Base-by-base conservation (phyloP, 176 grass and related monocot genomes). In the Poa pratensis region DNA sequence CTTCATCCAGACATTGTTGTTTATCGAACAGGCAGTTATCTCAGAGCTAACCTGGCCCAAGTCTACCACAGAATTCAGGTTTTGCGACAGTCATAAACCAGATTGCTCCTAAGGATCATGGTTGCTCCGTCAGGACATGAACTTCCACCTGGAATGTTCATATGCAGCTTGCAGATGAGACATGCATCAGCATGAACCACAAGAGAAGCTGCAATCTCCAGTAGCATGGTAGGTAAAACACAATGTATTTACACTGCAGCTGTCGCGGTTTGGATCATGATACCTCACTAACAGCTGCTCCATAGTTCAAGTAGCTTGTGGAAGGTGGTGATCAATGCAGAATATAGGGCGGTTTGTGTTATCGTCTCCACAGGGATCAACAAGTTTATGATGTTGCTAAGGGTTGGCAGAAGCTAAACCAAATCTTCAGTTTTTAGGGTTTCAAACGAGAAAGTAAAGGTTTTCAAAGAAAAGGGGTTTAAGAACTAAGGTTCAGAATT, bases 41-140 rank as follows among this genome's bases (percentile, higher is more conserved):
- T 64, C 26, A 4, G 5, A 12, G 2, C 65, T 86, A 59, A 96
- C 1, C 3, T 39, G 35, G 35, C 91, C 28, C 28, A 30, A 30
- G 81, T 96, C 94, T 1, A 96, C 87, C 11, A 89, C 94, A 74
- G 91, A 91, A 51, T 96, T 93, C 81, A 96, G 83, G 83, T 91
- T 96, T 75, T 91, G 87, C 17, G 91, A 5, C 91, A 96, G 79
- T 96, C 89, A 24, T 96, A 96, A 49, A 66, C 46, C 30, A 96
- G 86, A 75, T 96, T 91, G 64, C 83, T 89, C 52, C 91, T 86
- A 23, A 96, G 83, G 78, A 96, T 87, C 76, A 86, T 89, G 34
- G 91, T 96, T 61, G 81, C 94, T 80, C 94, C 91, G 91, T 96
- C 14, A 96, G 72, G 39, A 93, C 72, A 77, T 93, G 88, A 58